Percentiles rank a stretch among this genome's conserved stretches.
Conservation (phyloP, 768 basidiomycete genomes). For the Boletus edulis region DNA sequence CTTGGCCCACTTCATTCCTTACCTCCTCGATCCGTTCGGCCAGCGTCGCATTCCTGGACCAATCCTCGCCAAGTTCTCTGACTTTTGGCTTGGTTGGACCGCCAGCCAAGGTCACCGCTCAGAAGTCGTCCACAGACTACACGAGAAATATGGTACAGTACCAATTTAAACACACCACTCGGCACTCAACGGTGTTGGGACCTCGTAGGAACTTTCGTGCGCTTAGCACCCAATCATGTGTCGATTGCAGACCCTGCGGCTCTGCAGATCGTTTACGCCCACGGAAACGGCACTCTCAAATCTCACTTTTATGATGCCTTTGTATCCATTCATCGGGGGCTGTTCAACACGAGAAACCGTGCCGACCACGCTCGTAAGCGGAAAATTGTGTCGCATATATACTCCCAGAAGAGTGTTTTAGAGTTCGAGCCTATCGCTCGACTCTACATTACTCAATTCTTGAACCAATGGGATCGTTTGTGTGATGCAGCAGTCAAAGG, state of each 20-base stretch:
- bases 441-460: conserved; percentile 53
- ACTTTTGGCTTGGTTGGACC: conserved; percentile 69
- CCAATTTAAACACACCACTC: neutral
- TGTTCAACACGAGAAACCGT: conserved; percentile 80
- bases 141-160: conserved; percentile 66
- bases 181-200: neutral
- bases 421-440: conserved; percentile 84
- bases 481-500: conserved; percentile 55
- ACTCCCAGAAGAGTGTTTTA: conserved; percentile 79
- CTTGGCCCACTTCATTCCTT: conserved; percentile 41
- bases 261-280: conserved; percentile 72
- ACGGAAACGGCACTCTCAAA: conserved; percentile 81
- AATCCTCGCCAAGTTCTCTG: conserved; percentile 65
- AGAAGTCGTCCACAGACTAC: conserved; percentile 69
- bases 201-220: conserved; percentile 56
- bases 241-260: conserved; percentile 79
- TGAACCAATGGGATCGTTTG: conserved; percentile 76
- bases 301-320: conserved; percentile 79
- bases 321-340: conserved; percentile 66
- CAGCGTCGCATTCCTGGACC: conserved; percentile 69
- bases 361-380: conserved; percentile 82
- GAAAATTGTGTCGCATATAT: conserved; percentile 86
- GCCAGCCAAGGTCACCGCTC: conserved; percentile 71
- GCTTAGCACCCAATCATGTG: conserved; percentile 74
- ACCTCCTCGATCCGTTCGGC: conserved; percentile 55